Evolutionary conservation across 192 early-diverging fungal species (phyloP).

Genomic region (Dimargaris xerosporica): DNA sequence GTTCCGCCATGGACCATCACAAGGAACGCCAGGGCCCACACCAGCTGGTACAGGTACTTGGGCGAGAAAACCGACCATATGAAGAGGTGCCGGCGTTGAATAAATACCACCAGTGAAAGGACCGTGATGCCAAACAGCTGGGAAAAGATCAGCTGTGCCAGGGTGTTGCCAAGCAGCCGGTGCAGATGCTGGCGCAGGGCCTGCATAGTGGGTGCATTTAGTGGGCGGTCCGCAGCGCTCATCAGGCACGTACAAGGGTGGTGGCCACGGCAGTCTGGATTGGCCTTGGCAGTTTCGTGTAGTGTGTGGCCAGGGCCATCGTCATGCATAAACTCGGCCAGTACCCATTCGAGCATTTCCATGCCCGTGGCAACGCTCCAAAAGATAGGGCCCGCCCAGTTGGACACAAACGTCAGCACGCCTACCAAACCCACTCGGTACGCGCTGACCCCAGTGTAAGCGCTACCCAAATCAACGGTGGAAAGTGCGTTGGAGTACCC

Average conservation of each 20-base stretch:
- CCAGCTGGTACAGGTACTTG: slow-evolving; percentile 58
- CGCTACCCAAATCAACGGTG: slow-evolving; percentile 58
- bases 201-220: too few species aligned
- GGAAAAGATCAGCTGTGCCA: slow-evolving; percentile 17
- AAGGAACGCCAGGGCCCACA: too few species aligned
- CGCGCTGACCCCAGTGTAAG: slow-evolving; percentile 52
- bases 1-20: too few species aligned
- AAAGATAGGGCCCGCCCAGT: slow-evolving; percentile 53
- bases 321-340: background rate
- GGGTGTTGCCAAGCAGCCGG: slow-evolving; percentile 9
- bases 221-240: too few species aligned
- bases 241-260: too few species aligned
- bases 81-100: slow-evolving; percentile 53
- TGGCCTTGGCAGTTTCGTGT: background rate
- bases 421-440: slow-evolving; percentile 47
- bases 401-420: slow-evolving; percentile 45
- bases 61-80: slow-evolving; percentile 79
- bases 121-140: slow-evolving; percentile 34
- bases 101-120: slow-evolving; percentile 44
- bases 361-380: slow-evolving; percentile 40
- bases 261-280: too few species aligned
- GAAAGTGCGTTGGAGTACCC: slow-evolving; percentile 68
- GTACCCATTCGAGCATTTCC: background rate
- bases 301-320: background rate
- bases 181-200: too few species aligned